Base-by-base conservation (phyloP, 306 rosid species). In the Mimosa pudica region DNA sequence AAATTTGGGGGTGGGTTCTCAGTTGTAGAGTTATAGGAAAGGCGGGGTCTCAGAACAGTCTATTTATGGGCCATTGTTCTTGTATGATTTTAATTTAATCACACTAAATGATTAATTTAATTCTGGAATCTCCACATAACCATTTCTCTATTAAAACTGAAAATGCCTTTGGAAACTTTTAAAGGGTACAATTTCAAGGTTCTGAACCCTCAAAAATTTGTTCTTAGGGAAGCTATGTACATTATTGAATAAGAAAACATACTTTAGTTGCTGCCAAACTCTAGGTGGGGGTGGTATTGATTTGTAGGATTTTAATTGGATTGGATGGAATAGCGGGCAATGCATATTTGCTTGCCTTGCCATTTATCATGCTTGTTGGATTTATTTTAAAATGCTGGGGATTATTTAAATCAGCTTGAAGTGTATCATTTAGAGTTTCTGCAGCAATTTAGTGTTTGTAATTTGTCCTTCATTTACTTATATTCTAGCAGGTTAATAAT, bases 401-500 rank as follows among this genome's bases (percentile, higher is more conserved):
- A 74, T 68, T 77, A 41, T 20, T 72, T 36, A 41, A 6, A 61
- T 55, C 64, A 20, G 57, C 61, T 55, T 74, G 68, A 36, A 52
- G 48, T 77, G 63, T 70, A 55, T 69, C 61, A 65, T 75, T 36
- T 72, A 41, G 32, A 49, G 47, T 55, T 20, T 70, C 62, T 83
- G 73, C 54, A 80, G 38, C 70, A 41, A 35, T 81, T 47, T 4
- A 69, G 48, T 82, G 33, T 79, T 74, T 76, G 74, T 72, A 67
- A 75, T 45, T 75, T 70, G 42, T 79, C 75, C 61, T 81, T 54
- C 67, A 16, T 83, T 68, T 72, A 62, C 3, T 86, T 68, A 81
- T 24, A 63, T 82, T 77, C 75, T 75, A 44, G 71, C 93, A 96
- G 99, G 96, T 86, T 74, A 92, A 81, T 83, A 96, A 95, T 87